These are phyloP conservation scores for Pythium chondricola DNA, from an alignment of 352 stramenopile species.

Conservation along the genomic window DNA sequence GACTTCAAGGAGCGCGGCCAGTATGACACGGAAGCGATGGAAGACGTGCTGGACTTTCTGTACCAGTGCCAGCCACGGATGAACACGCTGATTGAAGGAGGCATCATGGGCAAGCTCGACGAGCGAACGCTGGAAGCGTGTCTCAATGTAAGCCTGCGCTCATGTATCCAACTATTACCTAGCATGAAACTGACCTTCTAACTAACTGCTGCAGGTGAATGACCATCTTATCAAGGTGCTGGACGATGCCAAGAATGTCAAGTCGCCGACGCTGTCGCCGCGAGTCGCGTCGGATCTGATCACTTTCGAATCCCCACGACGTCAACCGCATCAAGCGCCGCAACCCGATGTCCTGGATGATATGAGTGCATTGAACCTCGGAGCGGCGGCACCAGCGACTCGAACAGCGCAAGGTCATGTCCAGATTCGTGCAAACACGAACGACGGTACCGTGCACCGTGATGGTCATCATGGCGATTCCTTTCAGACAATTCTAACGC, in stretches of 20 bases:
- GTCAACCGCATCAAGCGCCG: constrained; percentile 11
- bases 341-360: constrained; percentile 10
- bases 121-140: constrained; percentile 74
- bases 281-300: constrained; percentile 35
- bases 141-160: constrained; percentile 47
- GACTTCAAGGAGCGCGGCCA: constrained; percentile 29
- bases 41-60: constrained; percentile 77
- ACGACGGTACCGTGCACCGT: constrained; percentile 32
- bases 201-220: constrained; percentile 70
- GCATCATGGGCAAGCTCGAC: constrained; percentile 79
- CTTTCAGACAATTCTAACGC: no score
- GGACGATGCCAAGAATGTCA: constrained; percentile 34
- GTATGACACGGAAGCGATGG: constrained; percentile 31
- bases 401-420: neutral
- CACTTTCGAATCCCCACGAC: constrained; percentile 49
- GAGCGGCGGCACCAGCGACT: neutral
- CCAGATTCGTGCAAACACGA: constrained; percentile 22
- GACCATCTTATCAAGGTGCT: constrained; percentile 76
- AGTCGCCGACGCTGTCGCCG: neutral
- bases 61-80: constrained; percentile 81
- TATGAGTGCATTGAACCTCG: constrained; percentile 15
- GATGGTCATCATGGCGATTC: neutral
- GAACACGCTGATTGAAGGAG: constrained; percentile 85
- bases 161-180: no score
- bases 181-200: no score